These are phyloP conservation scores for Trichoderma sp. DNA, from an alignment of 2,329 filamentous ascomycete species.

Conservation along the genomic window DNA sequence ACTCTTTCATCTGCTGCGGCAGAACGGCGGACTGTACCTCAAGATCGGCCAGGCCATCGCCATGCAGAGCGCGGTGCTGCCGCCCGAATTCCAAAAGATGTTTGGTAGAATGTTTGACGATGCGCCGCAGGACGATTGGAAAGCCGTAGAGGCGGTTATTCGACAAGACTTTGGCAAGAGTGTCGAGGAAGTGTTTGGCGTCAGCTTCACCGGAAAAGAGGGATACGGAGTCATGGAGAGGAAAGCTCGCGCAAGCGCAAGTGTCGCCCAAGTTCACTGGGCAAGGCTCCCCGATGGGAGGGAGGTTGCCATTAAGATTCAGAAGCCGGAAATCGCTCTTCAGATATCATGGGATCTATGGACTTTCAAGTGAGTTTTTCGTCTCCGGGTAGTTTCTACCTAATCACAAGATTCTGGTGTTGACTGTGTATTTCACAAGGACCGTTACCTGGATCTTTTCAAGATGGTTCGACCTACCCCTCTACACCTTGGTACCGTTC, in stretches of 20 bases:
- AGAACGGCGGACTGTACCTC: slow-evolving; percentile 90
- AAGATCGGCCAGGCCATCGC: slow-evolving; percentile 98
- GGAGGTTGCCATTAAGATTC: slow-evolving; percentile 93
- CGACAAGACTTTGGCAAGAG: slow-evolving; percentile 83
- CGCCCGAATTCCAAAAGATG: slow-evolving; percentile 94
- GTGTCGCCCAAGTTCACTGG: slow-evolving; percentile 97
- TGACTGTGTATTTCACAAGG: slow-evolving; percentile 36
- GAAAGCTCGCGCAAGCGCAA: slow-evolving; percentile 70
- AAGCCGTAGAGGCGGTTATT: slow-evolving; percentile 80
- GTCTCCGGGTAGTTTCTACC: not conserved
- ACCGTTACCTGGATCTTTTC: slow-evolving; percentile 81
- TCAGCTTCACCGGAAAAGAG: slow-evolving; percentile 73
- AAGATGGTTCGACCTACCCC: slow-evolving; percentile 85
- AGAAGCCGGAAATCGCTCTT: slow-evolving; percentile 88
- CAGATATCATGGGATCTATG: slow-evolving; percentile 95
- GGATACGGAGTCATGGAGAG: slow-evolving; percentile 63
- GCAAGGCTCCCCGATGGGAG: slow-evolving; percentile 79
- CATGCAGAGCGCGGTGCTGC: slow-evolving; percentile 93
- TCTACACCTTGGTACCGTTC: slow-evolving; percentile 88
- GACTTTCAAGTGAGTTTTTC: slow-evolving; percentile 72
- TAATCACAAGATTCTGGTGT: not conserved
- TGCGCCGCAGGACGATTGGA: slow-evolving; percentile 89
- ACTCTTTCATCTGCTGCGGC: slow-evolving; percentile 74
- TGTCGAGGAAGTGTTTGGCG: slow-evolving; percentile 87
- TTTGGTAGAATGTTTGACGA: slow-evolving; percentile 97